Base-by-base conservation (phyloP, 352 stramenopile genomes). In the Pythium angustatum region DNA sequence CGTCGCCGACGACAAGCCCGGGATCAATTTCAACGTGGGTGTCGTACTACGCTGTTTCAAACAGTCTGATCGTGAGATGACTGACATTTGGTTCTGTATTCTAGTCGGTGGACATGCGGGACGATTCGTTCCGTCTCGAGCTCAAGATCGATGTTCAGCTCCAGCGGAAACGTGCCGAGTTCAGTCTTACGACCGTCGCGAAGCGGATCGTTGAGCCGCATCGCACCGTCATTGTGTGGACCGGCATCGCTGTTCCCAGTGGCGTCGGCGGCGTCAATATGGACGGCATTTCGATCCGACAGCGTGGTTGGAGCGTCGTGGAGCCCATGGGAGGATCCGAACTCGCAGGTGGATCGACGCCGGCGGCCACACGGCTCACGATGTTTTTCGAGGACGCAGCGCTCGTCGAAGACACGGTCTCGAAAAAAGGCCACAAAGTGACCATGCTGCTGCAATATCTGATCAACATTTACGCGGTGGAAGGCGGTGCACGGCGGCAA, bases 191-290 rank as follows among this genome's bases (percentile, higher is more conserved):
- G 15, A 58, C 49, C 2, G 58, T 53, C 27, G 47, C 48, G 6
- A 40, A 52, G n/a, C 36, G 48, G 12, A 49, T 53, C 31, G 22
- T 45, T 17, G 59, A 67, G 15, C 2, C 24, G 1, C 15, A 62
- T 30, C 60, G 60, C n/a, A 43, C 26, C 1, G 50, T 67, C 12
- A 50, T 67, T 28, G 49, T 67, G 1, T 67, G 52, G 50, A 45
- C 51, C 1, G 60, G 24, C 7, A 6, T 60, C 19, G 50, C 41
- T 2, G 51, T 54, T 5, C 60, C 60, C 5, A 21, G 5, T 22
- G 50, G 53, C 4, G 51, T 61, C 3, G 26, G 8, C 15, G 31
- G n/a, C 14, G 21, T n/a, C 14, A 45, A 24, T n/a, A 60, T 61
- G 31, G 38, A 52, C 17, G 60, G 60, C 21, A 55, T 67, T 14